Conservation (phyloP, 768 basidiomycete genomes). For the Boletus eberwhitei region DNA sequence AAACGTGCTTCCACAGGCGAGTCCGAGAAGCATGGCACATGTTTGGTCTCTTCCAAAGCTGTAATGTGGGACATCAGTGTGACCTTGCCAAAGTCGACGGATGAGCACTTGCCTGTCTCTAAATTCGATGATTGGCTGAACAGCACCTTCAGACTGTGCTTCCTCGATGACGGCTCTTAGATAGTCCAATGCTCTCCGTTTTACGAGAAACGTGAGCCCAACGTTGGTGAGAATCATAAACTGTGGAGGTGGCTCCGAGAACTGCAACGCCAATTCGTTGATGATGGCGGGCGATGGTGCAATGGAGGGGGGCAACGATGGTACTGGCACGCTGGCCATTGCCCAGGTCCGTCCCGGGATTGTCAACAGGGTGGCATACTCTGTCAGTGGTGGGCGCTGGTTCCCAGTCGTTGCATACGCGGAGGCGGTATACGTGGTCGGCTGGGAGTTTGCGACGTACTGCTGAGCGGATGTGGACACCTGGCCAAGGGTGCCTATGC, state of each 20-base stretch:
- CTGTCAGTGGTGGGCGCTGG: conserved; percentile 64
- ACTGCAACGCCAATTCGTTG: conserved; percentile 83
- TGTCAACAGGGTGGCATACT: conserved; percentile 72
- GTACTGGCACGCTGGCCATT: conserved; percentile 55
- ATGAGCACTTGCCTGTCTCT: conserved; percentile 59
- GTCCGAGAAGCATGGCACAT: conserved; percentile 85
- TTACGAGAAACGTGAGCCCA: conserved; percentile 75
- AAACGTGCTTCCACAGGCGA: conserved; percentile 83
- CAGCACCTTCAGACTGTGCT: conserved; percentile 69
- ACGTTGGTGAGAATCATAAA: conserved; percentile 89
- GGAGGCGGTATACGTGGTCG: conserved; percentile 37
- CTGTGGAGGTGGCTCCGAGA: conserved; percentile 67
- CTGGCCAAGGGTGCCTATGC: conserved; percentile 68
- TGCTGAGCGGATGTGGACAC: conserved; percentile 43
- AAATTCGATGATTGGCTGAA: conserved; percentile 80
- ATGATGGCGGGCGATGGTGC: conserved; percentile 52
- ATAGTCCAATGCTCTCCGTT: conserved; percentile 83
- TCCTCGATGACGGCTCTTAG: conserved; percentile 80
- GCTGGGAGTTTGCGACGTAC: conserved; percentile 33
- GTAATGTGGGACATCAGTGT: conserved; percentile 5
- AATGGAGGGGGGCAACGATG: conserved; percentile 32
- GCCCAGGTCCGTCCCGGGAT: conserved; percentile 86
- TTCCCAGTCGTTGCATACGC: conserved; percentile 39
- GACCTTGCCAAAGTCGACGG: background rate
- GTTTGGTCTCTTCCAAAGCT: conserved; percentile 93